Base-by-base conservation (phyloP, 345 rosid species). In the Draba incana region DNA sequence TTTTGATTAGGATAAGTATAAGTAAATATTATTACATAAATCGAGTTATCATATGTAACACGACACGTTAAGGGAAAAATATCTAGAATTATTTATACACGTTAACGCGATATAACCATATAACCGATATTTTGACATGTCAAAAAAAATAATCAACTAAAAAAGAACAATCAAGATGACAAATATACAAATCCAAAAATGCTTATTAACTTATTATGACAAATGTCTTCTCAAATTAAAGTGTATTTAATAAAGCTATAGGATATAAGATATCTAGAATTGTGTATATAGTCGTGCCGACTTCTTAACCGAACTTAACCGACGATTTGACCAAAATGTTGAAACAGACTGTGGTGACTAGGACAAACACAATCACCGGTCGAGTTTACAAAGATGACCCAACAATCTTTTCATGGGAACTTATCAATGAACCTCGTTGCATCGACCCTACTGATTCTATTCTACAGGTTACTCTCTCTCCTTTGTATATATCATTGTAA, bases 371-470 rank as follows among this genome's bases (percentile, higher is more conserved):
- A 9, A 71, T 89, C 45, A 92, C 92, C 10, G 87, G 92, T 27
- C 71, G 81, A 20, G 71, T 79, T 27, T 87, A 92, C 45, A 85
- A 79, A 76, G 92, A 92, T 24, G 98, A 92, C 69, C 86, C 92
- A 0, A 82, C 83, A 57, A 85, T 92, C 45, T 84, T 92, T 66
- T 86, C 98, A 56, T 92, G 97, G 98, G 98, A 92, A 66, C 86
- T 92, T 9, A 92, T 92, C 69, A 92, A 92, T 10, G 96, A 89
- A 69, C 87, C 95, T 48, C 89, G 88, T 25, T 85, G 86, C 68
- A 67, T 56, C 31, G 85, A 84, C 66, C 31, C 81, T 33, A 77
- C 86, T 55, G 96, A 89, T 41, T 71, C 60, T 49, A 46, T 27
- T 15, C 43, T 92, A 54, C 90, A 86, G 93, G 97, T 85, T 24